Conservation (phyloP, 768 basidiomycete species). For the Pisolithus sp. region DNA sequence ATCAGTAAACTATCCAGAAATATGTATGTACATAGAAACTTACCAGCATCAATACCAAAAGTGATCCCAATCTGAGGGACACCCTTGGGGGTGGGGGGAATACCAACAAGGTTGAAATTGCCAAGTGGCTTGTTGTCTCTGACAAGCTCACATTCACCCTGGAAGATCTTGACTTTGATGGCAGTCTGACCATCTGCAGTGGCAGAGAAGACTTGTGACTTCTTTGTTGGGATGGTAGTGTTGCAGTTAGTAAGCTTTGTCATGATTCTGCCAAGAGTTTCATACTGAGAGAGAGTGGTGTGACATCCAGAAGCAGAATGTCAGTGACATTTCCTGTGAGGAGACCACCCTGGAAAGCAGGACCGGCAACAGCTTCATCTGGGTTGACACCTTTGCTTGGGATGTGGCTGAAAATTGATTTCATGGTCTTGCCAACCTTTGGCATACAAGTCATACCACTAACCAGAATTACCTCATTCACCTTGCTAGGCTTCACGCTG, state of each 20-base stretch:
- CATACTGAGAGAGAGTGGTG: slow-evolving; percentile 91
- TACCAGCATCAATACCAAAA: slow-evolving; percentile 90
- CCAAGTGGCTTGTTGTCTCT: slow-evolving; percentile 99
- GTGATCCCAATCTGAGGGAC: slow-evolving; percentile 55
- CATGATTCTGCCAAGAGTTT: slow-evolving; percentile 92
- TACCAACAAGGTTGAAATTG: slow-evolving; percentile 79
- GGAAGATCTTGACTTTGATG: slow-evolving; percentile 71
- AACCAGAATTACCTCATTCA: slow-evolving; percentile 95
- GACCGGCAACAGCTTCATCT: slow-evolving; percentile 98
- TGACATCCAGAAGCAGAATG: slow-evolving; percentile 89
- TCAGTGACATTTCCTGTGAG: slow-evolving; percentile 94
- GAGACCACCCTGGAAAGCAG: slow-evolving; percentile 97
- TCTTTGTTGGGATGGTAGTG: slow-evolving; percentile 97
- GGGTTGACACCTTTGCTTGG: slow-evolving; percentile 98
- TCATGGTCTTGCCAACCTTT: slow-evolving; percentile 84
- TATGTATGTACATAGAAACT: slow-evolving; percentile 8
- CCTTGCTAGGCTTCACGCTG: slow-evolving; percentile 85
- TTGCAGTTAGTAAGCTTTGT: slow-evolving; percentile 96
- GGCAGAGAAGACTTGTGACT: slow-evolving; percentile 81
- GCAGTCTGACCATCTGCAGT: slow-evolving; percentile 90
- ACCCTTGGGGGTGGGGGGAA: no score
- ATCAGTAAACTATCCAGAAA: neutral
- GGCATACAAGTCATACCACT: slow-evolving; percentile 99
- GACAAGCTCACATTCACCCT: slow-evolving; percentile 94
- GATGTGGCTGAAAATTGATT: slow-evolving; percentile 84